Base-by-base conservation (phyloP, 495 filamentous ascomycete genomes). In the Monascus purpureus region DNA sequence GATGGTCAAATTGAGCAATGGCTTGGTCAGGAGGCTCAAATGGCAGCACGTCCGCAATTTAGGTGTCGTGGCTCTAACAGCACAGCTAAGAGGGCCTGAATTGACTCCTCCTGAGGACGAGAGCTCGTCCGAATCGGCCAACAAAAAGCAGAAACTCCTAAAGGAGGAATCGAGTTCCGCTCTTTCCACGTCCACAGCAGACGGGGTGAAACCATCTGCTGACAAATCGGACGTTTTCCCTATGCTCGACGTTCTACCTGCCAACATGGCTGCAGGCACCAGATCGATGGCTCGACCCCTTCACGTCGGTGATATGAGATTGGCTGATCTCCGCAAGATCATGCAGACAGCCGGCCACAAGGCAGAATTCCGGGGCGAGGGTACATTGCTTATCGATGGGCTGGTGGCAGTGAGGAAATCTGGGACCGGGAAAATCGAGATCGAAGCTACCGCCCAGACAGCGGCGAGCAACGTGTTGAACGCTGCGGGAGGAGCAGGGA, bases 41-140 rank as follows among this genome's bases (percentile, higher is more conserved):
- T 96, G 92, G 90, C 92, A 96, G 63, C 82, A 86, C 32, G 84
- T 96, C 29, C 71, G 77, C 39, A 85, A 78, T 4, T 61, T 96
- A 5, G 84, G 84, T 24, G 82, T 99, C 25, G 88, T 92, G 17
- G 86, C 83, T 5, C 58, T 95, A 24, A 87, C 80, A 3, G 87
- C 82, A 4, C 65, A 73, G 23, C 44, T 82, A 18, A 41, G 61
- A 36, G 50, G 47, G 33, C 47, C 56, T 29, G 43, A 57, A 17
- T 17, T 32, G 12, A n/a, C n/a, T n/a, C 46, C 39, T 2, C 20
- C 40, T 3, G 36, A 47, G 6, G 52, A 53, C 4, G 57, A 65
- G 13, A 44, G 50, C 7, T 37, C 52, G 13, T 52, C 56, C n/a
- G 68, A 62, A 17, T 55, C 55, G 16, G 54, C 59, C 9, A 70